phyloP scores from a whole-genome alignment of 805 yeast genomes.

The Wickerhamomyces xylosicus region DNA sequence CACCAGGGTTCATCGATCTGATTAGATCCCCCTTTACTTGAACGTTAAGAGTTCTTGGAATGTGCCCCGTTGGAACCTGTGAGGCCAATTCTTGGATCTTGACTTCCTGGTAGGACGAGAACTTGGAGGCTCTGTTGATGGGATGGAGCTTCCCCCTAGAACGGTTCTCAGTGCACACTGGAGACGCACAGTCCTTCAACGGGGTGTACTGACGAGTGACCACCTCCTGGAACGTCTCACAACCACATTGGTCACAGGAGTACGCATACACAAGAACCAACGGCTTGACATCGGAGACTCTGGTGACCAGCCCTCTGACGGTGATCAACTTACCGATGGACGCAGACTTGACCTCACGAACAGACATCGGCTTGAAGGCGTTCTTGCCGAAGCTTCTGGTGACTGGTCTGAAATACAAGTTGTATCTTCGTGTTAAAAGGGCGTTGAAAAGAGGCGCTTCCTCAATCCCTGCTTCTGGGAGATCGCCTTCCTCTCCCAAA shows the following conservation, averaged over 20 bases:
- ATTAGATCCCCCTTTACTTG: constrained; percentile 92
- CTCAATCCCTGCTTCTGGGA: constrained; percentile 17
- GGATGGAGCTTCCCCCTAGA: constrained; percentile 83
- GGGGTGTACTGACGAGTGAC: constrained; percentile 78
- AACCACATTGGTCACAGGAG: constrained; percentile 96
- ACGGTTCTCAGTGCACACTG: constrained; percentile 67
- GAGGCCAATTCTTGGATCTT: constrained; percentile 88
- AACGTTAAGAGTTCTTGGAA: constrained; percentile 77
- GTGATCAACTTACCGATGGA: constrained; percentile 83
- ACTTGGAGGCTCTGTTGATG: constrained; percentile 93
- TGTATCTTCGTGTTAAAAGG: constrained; percentile 76
- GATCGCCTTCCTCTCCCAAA: neutral
- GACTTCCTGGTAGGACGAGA: constrained; percentile 90
- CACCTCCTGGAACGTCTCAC: constrained; percentile 93
- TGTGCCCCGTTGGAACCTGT: constrained; percentile 97
- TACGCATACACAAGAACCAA: constrained; percentile 85
- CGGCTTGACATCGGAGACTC: constrained; percentile 96
- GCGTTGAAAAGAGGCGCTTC: constrained; percentile 61
- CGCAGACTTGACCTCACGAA: constrained; percentile 79
- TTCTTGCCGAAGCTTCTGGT: constrained; percentile 25
- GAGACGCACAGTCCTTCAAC: constrained; percentile 76
- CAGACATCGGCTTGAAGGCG: constrained; percentile 55
- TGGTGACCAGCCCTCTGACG: constrained; percentile 86
- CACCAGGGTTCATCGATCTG: constrained; percentile 86
- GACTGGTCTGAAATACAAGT: constrained; percentile 77